A percentile compares a stretch with the other conserved stretches of the same genome.
phyloP scores from a whole-genome alignment of 208 protist species.

The Acanthamoeba healyi region DNA sequence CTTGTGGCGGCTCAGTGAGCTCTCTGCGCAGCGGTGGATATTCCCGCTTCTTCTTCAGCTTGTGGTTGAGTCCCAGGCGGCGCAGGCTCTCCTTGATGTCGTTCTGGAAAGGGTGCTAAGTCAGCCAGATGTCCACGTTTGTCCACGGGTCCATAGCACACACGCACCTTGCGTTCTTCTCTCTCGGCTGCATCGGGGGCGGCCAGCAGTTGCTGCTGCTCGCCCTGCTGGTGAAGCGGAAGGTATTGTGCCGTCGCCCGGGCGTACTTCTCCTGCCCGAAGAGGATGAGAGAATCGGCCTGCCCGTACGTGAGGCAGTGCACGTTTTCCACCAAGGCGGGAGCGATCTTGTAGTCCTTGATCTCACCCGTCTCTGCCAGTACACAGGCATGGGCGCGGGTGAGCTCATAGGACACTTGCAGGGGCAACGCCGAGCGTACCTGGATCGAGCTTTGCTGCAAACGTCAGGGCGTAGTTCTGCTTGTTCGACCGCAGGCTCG shows the following conservation, averaged over 20 bases:
- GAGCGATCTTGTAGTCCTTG: constrained; percentile 23
- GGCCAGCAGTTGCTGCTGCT: not conserved
- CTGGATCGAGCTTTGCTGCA: constrained; percentile 36
- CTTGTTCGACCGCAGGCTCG: not conserved
- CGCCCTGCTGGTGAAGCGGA: not conserved
- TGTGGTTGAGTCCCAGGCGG: constrained; percentile 9
- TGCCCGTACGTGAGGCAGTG: constrained; percentile 31
- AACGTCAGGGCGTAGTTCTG: constrained; percentile 44
- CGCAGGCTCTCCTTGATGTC: constrained; percentile 32
- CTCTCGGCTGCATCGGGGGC: not conserved
- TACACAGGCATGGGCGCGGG: not conserved
- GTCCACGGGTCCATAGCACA: too few relatives aligned
- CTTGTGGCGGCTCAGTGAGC: not conserved
- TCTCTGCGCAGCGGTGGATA: not conserved
- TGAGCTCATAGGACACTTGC: not conserved
- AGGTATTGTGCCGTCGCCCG: not conserved
- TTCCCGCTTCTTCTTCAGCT: not conserved
- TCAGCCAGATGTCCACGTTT: not conserved
- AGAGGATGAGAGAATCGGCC: constrained; percentile 13
- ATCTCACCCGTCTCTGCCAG: not conserved
- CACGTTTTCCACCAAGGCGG: constrained; percentile 13
- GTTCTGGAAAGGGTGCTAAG: not conserved
- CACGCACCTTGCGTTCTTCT: constrained; percentile 2
- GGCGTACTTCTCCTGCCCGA: constrained; percentile 20
- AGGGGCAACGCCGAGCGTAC: not conserved